Percentiles rank a stretch among this genome's conserved stretches.
These are phyloP conservation scores for Nannochloris sp. DNA, from an alignment of 139 green algal genomes.

Conservation along the genomic window DNA sequence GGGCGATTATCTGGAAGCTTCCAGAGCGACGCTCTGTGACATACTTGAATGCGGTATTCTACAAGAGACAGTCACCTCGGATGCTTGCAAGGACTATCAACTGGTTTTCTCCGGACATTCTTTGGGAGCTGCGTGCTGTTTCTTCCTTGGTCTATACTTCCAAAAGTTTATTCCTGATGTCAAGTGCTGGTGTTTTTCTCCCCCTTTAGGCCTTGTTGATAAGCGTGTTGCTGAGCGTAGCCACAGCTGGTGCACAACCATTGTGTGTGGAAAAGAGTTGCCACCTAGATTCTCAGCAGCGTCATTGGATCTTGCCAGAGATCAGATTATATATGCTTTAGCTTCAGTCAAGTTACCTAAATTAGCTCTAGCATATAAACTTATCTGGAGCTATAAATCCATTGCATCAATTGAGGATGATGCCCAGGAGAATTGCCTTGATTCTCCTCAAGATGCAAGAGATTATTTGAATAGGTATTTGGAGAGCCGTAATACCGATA, in stretches of 20 bases:
- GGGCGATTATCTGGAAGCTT: background rate
- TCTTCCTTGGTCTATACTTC: background rate
- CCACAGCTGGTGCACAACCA: background rate
- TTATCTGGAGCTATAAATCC: background rate
- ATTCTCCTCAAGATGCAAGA: background rate
- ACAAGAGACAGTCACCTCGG: background rate
- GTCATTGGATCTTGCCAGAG: background rate
- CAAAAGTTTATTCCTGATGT: background rate
- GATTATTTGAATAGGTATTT: background rate
- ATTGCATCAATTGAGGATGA: too few species aligned
- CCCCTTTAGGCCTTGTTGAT: background rate
- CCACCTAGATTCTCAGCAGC: background rate
- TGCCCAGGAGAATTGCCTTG: too few species aligned
- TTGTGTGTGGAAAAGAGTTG: slow-evolving; percentile 7
- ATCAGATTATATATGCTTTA: background rate
- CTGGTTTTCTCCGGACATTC: background rate
- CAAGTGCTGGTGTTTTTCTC: slow-evolving; percentile 1
- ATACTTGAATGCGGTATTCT: background rate
- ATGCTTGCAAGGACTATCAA: background rate
- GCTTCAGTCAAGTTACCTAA: background rate
- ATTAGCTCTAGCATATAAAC: background rate
- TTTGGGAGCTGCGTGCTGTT: background rate
- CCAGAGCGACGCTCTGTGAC: background rate
- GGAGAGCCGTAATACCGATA: background rate
- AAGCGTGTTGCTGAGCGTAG: background rate